phyloP scores from a whole-genome alignment of 345 rosid species.

The Eucalyptus sp. region DNA sequence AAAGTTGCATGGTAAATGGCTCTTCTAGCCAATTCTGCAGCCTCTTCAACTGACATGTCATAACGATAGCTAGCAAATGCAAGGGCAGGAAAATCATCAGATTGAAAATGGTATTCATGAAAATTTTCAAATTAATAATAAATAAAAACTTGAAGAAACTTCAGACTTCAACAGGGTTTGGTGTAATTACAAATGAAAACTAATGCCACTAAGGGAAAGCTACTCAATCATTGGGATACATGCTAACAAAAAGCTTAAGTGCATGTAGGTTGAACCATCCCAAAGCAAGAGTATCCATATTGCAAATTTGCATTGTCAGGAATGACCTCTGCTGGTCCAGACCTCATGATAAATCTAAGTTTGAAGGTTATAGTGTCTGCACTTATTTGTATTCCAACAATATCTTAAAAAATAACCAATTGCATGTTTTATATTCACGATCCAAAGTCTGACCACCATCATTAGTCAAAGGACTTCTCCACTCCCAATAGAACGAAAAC shows the following conservation, averaged over 20 bases:
- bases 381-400: background rate
- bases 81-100: background rate
- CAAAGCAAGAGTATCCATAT: background rate
- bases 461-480: background rate
- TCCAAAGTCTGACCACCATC: background rate
- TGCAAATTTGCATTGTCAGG: background rate
- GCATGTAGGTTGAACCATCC: background rate
- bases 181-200: background rate
- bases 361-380: background rate
- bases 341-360: background rate
- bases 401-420: background rate
- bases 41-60: conserved; percentile 89
- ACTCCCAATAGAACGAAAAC: background rate
- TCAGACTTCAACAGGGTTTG: background rate
- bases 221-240: background rate
- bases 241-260: background rate
- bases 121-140: background rate
- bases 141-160: background rate
- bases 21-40: conserved; percentile 90
- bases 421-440: background rate
- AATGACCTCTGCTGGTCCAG: background rate
- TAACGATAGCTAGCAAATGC: conserved; percentile 41
- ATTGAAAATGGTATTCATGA: background rate
- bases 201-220: background rate
- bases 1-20: conserved; percentile 97